These are phyloP conservation scores for Cystobasidium tubakii DNA, from an alignment of 768 basidiomycete species.

Conservation along the genomic window DNA sequence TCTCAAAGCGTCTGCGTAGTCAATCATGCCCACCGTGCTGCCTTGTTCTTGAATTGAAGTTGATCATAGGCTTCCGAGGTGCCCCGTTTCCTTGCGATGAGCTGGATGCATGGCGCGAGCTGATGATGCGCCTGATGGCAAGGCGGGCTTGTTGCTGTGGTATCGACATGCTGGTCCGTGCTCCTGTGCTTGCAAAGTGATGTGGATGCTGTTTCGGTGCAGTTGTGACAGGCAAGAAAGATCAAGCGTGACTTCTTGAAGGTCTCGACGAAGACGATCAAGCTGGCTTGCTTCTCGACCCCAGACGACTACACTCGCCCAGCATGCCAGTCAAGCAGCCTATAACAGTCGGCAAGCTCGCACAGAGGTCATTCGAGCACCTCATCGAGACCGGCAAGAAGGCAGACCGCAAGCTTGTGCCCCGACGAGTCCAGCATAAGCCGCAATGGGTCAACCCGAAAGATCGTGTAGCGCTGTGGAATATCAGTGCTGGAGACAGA, in stretches of 20 bases:
- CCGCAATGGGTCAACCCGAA: slow-evolving; percentile 43
- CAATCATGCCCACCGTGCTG: not conserved
- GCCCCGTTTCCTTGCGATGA: not conserved
- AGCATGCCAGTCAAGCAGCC: slow-evolving; percentile 9
- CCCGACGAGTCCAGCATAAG: slow-evolving; percentile 39
- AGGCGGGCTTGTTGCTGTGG: not conserved
- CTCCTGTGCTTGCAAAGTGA: no score
- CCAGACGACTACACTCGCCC: not conserved
- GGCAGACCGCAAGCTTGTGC: slow-evolving; percentile 39
- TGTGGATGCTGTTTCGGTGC: no score
- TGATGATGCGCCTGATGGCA: not conserved
- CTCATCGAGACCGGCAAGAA: slow-evolving; percentile 40
- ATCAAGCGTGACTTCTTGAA: no score
- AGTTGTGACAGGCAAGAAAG: no score
- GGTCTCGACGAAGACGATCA: not conserved
- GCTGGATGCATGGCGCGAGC: not conserved
- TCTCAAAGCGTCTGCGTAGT: not conserved
- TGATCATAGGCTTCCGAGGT: slow-evolving; percentile 28
- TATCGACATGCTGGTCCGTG: slow-evolving; percentile 3
- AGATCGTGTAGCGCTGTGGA: slow-evolving; percentile 45
- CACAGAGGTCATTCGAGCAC: slow-evolving; percentile 41
- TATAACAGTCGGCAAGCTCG: slow-evolving; percentile 5
- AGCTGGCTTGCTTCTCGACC: not conserved
- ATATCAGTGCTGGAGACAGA: slow-evolving; percentile 42
- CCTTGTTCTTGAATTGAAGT: slow-evolving; percentile 21